A percentile compares a stretch with the other conserved stretches of the same genome.
phyloP scores from a whole-genome alignment of 1,284 basidiomycete genomes.

The Psilocybe mexicana region DNA sequence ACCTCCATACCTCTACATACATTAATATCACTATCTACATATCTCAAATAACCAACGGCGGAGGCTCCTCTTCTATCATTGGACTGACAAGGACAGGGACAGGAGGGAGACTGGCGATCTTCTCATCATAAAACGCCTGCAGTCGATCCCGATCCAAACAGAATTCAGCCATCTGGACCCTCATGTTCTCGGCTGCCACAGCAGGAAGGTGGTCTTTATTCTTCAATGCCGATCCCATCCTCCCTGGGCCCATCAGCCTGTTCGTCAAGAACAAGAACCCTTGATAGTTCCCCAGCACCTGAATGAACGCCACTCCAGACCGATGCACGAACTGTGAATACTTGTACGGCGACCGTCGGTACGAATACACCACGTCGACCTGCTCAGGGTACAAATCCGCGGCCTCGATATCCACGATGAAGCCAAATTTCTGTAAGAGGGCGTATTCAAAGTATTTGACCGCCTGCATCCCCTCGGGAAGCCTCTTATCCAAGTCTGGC shows the following conservation, averaged over 20 bases:
- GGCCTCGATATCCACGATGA: conserved; percentile 88
- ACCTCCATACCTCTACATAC: conserved; percentile 3
- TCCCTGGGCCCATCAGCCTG: conserved; percentile 70
- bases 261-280: conserved; percentile 91
- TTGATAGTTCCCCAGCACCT: conserved; percentile 74
- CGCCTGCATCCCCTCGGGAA: conserved; percentile 65
- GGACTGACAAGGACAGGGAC: conserved; percentile 22
- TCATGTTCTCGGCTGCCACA: conserved; percentile 58
- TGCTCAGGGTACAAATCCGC: conserved; percentile 73
- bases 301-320: conserved; percentile 84
- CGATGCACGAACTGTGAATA: conserved; percentile 90
- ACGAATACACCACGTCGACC: conserved; percentile 88
- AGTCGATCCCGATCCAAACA: conserved; percentile 62
- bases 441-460: conserved; percentile 81
- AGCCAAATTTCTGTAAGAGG: conserved; percentile 74
- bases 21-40: conserved; percentile 1
- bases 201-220: conserved; percentile 51
- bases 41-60: conserved; percentile 48
- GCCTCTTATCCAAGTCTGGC: conserved; percentile 64
- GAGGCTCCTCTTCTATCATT: conserved; percentile 57
- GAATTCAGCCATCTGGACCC: conserved; percentile 62
- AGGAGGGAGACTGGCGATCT: conserved; percentile 51
- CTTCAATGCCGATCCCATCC: conserved; percentile 56
- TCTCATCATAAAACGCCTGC: conserved; percentile 70
- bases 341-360: conserved; percentile 74